Evolutionary conservation across 1,284 basidiomycete species (phyloP).

Genomic region (Anthracocystis walkeri): DNA sequence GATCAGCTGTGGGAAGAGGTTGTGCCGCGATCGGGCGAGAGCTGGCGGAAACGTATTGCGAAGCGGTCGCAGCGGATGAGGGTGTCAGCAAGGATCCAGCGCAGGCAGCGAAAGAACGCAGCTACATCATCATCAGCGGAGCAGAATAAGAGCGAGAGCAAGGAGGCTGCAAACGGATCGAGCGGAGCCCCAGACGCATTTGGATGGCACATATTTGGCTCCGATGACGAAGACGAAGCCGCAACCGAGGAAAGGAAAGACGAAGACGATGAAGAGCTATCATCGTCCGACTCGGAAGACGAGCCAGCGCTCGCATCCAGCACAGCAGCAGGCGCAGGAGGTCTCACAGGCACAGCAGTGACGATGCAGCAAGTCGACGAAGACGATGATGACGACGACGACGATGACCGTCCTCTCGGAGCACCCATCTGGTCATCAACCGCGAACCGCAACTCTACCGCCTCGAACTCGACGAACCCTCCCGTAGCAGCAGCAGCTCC

Average conservation of each 20-base stretch:
- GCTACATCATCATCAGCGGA: neutral
- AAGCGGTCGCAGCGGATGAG: constrained; percentile 25
- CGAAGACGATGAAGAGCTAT: constrained; percentile 15
- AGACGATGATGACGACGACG: constrained; percentile 50
- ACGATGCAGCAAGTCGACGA: constrained; percentile 44
- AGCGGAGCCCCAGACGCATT: constrained; percentile 11
- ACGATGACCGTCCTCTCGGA: constrained; percentile 48
- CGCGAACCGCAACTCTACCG: constrained; percentile 8
- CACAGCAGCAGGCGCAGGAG: constrained; percentile 8
- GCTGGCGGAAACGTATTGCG: constrained; percentile 30
- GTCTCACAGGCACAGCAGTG: constrained; percentile 27
- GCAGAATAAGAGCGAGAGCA: neutral
- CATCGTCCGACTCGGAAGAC: constrained; percentile 25
- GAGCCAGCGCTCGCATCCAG: constrained; percentile 4
- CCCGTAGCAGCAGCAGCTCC: neutral
- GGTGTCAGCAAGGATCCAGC: constrained; percentile 10
- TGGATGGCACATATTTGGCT: constrained; percentile 35
- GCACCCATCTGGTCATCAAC: constrained; percentile 26
- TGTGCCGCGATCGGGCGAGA: constrained; percentile 41
- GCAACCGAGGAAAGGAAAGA: constrained; percentile 9
- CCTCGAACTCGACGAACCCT: neutral
- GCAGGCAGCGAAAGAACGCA: constrained; percentile 17
- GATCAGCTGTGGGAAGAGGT: constrained; percentile 55
- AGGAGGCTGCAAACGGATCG: neutral
- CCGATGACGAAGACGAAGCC: constrained; percentile 22